Conservation (phyloP, 129 eudicot genomes). For the Flaveria ramosissima region DNA sequence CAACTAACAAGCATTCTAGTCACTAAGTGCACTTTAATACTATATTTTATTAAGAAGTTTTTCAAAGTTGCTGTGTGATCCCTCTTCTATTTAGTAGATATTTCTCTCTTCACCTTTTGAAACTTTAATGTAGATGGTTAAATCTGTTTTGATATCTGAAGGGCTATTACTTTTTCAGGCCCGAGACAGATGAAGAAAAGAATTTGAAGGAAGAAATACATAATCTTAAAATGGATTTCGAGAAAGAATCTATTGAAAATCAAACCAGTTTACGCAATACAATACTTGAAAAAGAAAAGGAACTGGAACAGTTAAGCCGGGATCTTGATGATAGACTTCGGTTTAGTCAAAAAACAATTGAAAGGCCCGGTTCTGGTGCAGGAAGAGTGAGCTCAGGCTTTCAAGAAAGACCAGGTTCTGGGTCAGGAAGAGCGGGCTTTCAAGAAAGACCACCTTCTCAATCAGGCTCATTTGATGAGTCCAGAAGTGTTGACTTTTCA, state of each 20-base stretch:
- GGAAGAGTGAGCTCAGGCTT: slow-evolving; percentile 68
- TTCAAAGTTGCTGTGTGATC: neutral
- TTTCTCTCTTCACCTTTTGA: neutral
- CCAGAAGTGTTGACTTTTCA: slow-evolving; percentile 48
- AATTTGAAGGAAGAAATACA: slow-evolving; percentile 72
- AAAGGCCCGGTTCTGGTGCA: slow-evolving; percentile 83
- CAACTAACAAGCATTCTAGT: neutral
- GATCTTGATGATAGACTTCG: slow-evolving; percentile 88
- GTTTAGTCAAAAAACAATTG: slow-evolving; percentile 54
- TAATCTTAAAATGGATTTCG: slow-evolving; percentile 47
- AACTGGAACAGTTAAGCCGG: slow-evolving; percentile 62
- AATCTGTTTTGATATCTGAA: neutral
- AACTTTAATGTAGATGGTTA: neutral
- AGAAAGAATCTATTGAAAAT: slow-evolving; percentile 46
- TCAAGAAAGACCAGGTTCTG: slow-evolving; percentile 59
- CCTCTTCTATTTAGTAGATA: neutral
- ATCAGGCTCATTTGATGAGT: slow-evolving; percentile 54
- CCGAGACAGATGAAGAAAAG: slow-evolving; percentile 82
- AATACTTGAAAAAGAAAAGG: slow-evolving; percentile 53
- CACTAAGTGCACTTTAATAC: neutral
- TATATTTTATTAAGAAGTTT: neutral
- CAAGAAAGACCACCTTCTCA: slow-evolving; percentile 57
- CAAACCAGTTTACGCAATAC: slow-evolving; percentile 44
- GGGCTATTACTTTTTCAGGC: slow-evolving; percentile 51
- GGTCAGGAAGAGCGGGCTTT: slow-evolving; percentile 60